phyloP scores from a whole-genome alignment of 192 early-diverging fungal species.

The Backusella morwellensis region DNA sequence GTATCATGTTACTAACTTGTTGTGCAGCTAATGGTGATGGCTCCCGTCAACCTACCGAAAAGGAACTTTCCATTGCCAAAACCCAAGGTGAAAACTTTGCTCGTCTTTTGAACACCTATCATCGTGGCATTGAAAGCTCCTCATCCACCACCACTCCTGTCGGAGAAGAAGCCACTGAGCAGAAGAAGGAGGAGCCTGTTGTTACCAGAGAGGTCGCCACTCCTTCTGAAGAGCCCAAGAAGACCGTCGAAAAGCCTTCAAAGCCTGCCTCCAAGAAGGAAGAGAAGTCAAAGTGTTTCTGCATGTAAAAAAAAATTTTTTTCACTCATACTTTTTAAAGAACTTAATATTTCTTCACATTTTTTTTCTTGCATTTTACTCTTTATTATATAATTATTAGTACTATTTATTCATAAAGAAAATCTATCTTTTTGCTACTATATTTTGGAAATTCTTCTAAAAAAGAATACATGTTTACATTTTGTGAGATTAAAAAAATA shows the following conservation, averaged over 20 bases:
- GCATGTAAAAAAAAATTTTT: slow-evolving; percentile 5
- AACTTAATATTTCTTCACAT: neutral
- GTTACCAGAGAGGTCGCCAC: neutral
- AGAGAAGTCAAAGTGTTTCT: slow-evolving; percentile 9
- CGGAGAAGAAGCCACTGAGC: neutral
- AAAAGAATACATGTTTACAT: neutral
- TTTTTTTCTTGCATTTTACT: neutral
- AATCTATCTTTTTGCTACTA: neutral
- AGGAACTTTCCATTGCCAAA: slow-evolving; percentile 61
- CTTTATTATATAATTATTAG: slow-evolving; percentile 1
- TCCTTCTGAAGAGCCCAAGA: neutral
- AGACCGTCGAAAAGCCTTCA: neutral
- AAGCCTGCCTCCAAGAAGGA: neutral
- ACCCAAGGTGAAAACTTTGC: slow-evolving; percentile 63
- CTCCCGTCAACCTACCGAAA: slow-evolving; percentile 58
- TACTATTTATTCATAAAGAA: slow-evolving; percentile 2
- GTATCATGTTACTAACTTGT: neutral
- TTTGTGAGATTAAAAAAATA: neutral
- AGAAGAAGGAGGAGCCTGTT: neutral
- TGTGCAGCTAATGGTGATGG: slow-evolving; percentile 57
- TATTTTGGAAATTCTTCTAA: neutral
- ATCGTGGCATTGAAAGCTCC: slow-evolving; percentile 1
- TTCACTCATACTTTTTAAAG: neutral
- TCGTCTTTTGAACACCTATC: slow-evolving; percentile 37
- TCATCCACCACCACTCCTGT: neutral